A percentile compares a stretch with the other conserved stretches of the same genome.
phyloP scores from a whole-genome alignment of 805 yeast genomes.

The Candida vaughaniae region DNA sequence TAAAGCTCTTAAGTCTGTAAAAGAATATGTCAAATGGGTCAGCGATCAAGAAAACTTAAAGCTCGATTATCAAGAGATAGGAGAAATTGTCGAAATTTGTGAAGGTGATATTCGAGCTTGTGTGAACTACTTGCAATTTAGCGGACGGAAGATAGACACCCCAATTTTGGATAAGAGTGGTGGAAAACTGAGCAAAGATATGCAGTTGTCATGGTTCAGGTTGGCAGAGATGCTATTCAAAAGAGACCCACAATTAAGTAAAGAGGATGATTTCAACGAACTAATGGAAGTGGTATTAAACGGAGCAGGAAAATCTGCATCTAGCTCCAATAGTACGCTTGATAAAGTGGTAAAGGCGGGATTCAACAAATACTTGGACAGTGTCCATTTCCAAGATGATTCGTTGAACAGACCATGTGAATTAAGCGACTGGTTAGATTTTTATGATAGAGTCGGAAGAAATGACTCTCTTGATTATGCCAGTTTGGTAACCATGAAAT shows the following conservation, averaged over 20 bases:
- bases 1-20: slow-evolving; percentile 35
- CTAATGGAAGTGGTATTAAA: slow-evolving; percentile 46
- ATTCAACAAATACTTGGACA: slow-evolving; percentile 61
- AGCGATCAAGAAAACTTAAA: slow-evolving; percentile 52
- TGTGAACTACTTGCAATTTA: slow-evolving; percentile 78
- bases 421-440: slow-evolving; percentile 74
- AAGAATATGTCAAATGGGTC: slow-evolving; percentile 45
- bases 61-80: slow-evolving; percentile 50
- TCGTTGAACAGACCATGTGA: slow-evolving; percentile 55
- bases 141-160: slow-evolving; percentile 19
- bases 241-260: slow-evolving; percentile 45
- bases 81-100: slow-evolving; percentile 65
- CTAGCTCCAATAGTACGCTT: slow-evolving; percentile 38
- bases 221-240: slow-evolving; percentile 62
- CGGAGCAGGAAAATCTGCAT: slow-evolving; percentile 34
- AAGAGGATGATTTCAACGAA: slow-evolving; percentile 48
- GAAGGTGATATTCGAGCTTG: slow-evolving; percentile 87
- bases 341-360: slow-evolving; percentile 74
- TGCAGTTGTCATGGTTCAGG: slow-evolving; percentile 63
- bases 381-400: slow-evolving; percentile 62
- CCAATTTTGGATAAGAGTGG: not conserved
- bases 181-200: slow-evolving; percentile 49
- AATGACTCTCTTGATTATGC: slow-evolving; percentile 52
- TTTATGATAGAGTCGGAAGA: slow-evolving; percentile 57
- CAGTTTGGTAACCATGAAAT: slow-evolving; percentile 56